phyloP scores from a whole-genome alignment of 2,329 filamentous ascomycete species.

The Clonostachys rhizophaga region DNA sequence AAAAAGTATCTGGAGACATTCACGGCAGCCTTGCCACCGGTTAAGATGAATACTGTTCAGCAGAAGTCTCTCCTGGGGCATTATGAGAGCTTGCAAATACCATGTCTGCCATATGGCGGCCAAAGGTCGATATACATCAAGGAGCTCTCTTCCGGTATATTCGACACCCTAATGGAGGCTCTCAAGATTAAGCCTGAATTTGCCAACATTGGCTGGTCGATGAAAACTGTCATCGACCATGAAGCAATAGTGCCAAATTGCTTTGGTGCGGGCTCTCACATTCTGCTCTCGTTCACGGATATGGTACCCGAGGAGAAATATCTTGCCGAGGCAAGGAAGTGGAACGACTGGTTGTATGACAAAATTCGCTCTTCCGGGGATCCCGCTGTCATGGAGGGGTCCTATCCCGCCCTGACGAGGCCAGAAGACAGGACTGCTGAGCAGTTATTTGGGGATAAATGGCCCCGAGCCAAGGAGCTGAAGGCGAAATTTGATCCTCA shows the following conservation, averaged over 20 bases:
- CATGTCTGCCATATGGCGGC: neutral
- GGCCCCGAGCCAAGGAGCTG: neutral
- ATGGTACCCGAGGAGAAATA: neutral
- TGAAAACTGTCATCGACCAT: neutral
- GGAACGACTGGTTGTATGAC: neutral
- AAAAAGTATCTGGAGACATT: neutral
- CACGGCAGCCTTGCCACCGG: neutral
- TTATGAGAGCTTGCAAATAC: neutral
- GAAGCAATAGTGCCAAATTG: neutral
- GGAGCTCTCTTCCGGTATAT: neutral
- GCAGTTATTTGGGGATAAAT: slow-evolving; percentile 1
- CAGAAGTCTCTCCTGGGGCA: neutral
- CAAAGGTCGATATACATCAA: neutral
- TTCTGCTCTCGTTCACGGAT: neutral
- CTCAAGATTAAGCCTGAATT: neutral
- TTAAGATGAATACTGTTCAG: neutral
- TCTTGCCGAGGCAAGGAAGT: neutral
- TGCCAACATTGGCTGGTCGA: neutral
- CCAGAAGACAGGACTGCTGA: neutral
- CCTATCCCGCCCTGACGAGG: neutral
- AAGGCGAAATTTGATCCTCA: slow-evolving; percentile 2
- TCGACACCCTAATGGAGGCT: neutral
- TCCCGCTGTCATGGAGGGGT: neutral
- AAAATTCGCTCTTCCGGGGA: neutral
- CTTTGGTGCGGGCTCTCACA: neutral